Evolutionary conservation across 495 filamentous ascomycete genomes (phyloP).

Genomic region (Sporormia fimetaria): DNA sequence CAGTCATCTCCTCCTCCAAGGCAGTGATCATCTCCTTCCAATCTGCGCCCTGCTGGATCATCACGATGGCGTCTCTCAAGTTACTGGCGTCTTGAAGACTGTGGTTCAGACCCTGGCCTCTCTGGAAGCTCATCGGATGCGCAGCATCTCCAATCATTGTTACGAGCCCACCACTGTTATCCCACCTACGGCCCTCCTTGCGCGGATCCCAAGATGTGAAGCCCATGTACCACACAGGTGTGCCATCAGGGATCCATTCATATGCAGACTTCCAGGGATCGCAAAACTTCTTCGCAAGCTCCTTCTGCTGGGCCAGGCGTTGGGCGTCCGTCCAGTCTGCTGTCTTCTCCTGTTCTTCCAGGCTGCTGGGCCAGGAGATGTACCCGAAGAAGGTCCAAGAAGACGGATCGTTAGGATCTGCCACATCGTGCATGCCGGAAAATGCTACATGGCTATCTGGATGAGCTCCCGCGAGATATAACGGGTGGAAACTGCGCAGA

Average conservation of each 20-base stretch:
- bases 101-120: constrained; percentile 42
- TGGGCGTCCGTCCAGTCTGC: constrained; percentile 19
- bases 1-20: constrained; percentile 34
- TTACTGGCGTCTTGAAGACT: constrained; percentile 36
- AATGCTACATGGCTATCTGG: constrained; percentile 28
- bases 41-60: constrained; percentile 22
- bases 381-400: constrained; percentile 27
- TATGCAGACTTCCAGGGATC: constrained; percentile 25
- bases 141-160: constrained; percentile 43
- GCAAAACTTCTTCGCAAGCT: constrained; percentile 17
- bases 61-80: constrained; percentile 25
- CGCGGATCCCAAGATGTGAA: constrained; percentile 26
- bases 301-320: constrained; percentile 18
- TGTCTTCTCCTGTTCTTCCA: constrained; percentile 22
- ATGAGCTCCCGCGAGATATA: constrained; percentile 26
- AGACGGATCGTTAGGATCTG: constrained; percentile 12
- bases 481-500: constrained; percentile 26
- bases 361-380: constrained; percentile 17
- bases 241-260: constrained; percentile 19
- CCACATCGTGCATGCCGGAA: constrained; percentile 25
- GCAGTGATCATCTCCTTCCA: constrained; percentile 10
- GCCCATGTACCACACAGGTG: constrained; percentile 19
- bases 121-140: constrained; percentile 42
- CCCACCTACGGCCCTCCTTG: constrained; percentile 28
- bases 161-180: constrained; percentile 35